Evolutionary conservation across 257 asterid genomes (phyloP).

Genomic region (Eucommia ulmoides): DNA sequence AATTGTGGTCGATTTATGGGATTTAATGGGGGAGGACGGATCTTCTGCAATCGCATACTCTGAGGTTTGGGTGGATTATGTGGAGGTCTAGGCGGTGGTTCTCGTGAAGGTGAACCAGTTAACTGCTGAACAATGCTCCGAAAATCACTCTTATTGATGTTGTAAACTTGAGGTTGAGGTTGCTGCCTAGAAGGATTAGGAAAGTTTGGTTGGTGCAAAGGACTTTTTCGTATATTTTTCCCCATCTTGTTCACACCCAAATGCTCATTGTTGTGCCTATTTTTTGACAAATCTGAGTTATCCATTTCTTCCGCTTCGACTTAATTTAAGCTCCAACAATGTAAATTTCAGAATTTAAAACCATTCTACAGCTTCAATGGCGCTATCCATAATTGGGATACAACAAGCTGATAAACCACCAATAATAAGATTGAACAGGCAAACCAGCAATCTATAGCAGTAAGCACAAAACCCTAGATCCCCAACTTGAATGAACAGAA

Average conservation of each 20-base stretch:
- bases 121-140: slow-evolving; percentile 75
- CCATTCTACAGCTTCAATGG: neutral
- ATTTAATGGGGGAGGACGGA: slow-evolving; percentile 79
- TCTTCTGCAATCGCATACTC: slow-evolving; percentile 60
- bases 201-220: slow-evolving; percentile 72
- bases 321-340: neutral
- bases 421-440: neutral
- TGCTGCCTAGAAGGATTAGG: slow-evolving; percentile 51
- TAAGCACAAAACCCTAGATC: neutral
- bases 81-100: slow-evolving; percentile 47
- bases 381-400: neutral
- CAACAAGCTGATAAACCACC: neutral
- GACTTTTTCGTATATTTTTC: slow-evolving; percentile 77
- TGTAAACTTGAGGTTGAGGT: slow-evolving; percentile 89
- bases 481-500: neutral
- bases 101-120: slow-evolving; percentile 79
- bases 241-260: slow-evolving; percentile 83
- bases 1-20: slow-evolving; percentile 52
- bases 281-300: slow-evolving; percentile 39
- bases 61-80: slow-evolving; percentile 56
- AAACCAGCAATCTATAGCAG: neutral
- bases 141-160: slow-evolving; percentile 81
- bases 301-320: slow-evolving; percentile 27
- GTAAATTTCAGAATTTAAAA: no score
- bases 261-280: slow-evolving; percentile 38